Percentiles rank a stretch among this genome's conserved stretches.
Evolutionary conservation across 2,329 filamentous ascomycete genomes (phyloP).

Genomic region (Hypoxylon sp.): DNA sequence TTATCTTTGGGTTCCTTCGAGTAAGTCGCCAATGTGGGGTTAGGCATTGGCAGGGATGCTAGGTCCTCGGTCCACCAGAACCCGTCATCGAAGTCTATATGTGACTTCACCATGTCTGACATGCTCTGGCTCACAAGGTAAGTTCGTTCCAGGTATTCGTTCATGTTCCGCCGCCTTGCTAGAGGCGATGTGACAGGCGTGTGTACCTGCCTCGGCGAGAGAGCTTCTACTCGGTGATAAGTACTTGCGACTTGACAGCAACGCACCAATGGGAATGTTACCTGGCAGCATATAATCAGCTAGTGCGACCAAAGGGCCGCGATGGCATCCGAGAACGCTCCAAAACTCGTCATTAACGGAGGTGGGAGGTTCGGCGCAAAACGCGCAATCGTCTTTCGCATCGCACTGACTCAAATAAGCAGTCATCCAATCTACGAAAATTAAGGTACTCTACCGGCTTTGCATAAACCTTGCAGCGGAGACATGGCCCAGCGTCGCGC

Average conservation of each 20-base stretch:
- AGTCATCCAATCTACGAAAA: constrained; percentile 1
- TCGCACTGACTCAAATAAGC: constrained; percentile 63
- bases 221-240: constrained; percentile 57
- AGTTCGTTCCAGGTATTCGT: constrained; percentile 65
- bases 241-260: constrained; percentile 31
- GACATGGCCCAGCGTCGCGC: constrained; percentile 63
- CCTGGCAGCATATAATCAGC: constrained; percentile 67
- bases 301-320: constrained; percentile 63
- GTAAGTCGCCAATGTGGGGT: constrained; percentile 58
- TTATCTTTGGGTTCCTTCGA: constrained; percentile 58
- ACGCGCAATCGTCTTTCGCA: constrained; percentile 64
- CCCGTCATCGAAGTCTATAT: constrained; percentile 68
- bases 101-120: constrained; percentile 59
- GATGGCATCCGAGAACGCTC: constrained; percentile 66
- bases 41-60: constrained; percentile 58
- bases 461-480: constrained; percentile 65
- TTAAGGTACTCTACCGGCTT: constrained; percentile 60
- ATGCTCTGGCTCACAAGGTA: constrained; percentile 61
- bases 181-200: constrained; percentile 67
- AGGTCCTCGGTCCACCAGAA: constrained; percentile 72
- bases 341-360: constrained; percentile 62
- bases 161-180: constrained; percentile 65
- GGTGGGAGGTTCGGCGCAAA: constrained; percentile 59
- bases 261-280: constrained; percentile 50
- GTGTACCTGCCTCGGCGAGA: constrained; percentile 65